These are phyloP conservation scores for Angomonas ambiguus DNA, from an alignment of 208 protist species.

Conservation along the genomic window DNA sequence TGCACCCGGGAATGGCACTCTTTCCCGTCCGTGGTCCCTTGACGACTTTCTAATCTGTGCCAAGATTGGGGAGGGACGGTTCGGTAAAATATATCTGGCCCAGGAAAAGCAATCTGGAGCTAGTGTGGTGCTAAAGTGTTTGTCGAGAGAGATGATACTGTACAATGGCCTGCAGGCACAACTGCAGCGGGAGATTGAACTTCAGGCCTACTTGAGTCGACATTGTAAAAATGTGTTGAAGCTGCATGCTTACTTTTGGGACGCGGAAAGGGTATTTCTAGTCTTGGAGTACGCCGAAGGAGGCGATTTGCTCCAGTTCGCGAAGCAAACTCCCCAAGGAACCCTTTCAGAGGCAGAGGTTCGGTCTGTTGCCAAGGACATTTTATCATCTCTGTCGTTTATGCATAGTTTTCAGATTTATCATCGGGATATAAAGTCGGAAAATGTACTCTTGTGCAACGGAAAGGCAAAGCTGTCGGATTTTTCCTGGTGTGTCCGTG, in stretches of 20 bases:
- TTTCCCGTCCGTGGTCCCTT: conserved; percentile 20
- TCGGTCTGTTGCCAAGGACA: conserved; percentile 21
- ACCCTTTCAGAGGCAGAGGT: conserved; percentile 28
- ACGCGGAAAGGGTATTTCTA: conserved; percentile 91
- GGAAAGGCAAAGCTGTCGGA: conserved; percentile 93
- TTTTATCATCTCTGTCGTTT: conserved; percentile 36
- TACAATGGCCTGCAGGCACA: conserved; percentile 76
- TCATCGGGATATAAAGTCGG: conserved; percentile 77
- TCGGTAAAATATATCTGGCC: conserved; percentile 40
- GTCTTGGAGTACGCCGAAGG: conserved; percentile 95
- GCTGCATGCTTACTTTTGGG: conserved; percentile 97
- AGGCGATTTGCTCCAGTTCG: conserved; percentile 91
- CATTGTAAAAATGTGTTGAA: conserved; percentile 93
- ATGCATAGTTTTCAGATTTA: conserved; percentile 61
- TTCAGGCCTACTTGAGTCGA: conserved; percentile 87
- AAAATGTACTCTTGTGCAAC: conserved; percentile 63
- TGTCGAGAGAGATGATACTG: conserved; percentile 36
- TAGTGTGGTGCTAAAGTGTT: conserved; percentile 90
- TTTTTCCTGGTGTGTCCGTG: conserved; percentile 89
- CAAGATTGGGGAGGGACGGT: conserved; percentile 34
- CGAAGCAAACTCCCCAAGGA: neutral
- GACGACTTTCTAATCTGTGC: conserved; percentile 31
- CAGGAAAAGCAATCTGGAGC: conserved; percentile 54
- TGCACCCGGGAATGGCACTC: too few relatives aligned
- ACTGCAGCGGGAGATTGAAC: conserved; percentile 94